Base-by-base conservation (phyloP, 176 grass and related monocot genomes). In the Pontederia crassipes region DNA sequence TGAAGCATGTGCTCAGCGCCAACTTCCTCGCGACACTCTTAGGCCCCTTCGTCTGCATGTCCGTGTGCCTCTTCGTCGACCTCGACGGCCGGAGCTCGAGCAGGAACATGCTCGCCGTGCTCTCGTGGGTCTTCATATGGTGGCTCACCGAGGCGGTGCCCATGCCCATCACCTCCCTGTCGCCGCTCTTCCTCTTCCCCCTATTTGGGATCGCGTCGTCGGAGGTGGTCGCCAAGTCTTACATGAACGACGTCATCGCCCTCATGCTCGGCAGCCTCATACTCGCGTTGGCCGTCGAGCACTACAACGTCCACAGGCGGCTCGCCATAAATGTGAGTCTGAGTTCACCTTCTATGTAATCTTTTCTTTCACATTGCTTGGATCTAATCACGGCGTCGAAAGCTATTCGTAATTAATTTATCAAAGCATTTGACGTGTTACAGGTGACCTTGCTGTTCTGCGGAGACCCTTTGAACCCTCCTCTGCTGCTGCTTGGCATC, bases 361-460 rank as follows among this genome's bases (percentile, higher is more conserved):
- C 32, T 40, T 1, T 40, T 40, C 32, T 40, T 40, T 40, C 6
- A 3, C 29, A 35, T 35, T 2, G 29, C 4, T 35, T 35, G 29
- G 29, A 2, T 35, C 29, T 35, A 35, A 35, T 35, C 3, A 4
- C 29, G 29, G 29, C 29, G 29, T 35, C 29, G 29, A 35, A 35
- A 35, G 29, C 2, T 35, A 35, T 35, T 4, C 2, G 29, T 40
- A 7, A 40, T 7, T 40, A 40, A 40, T 40, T 7, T 0, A 24
- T 24, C 20, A 24, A n/a, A 35, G 29, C 2, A 40, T 40, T 40
- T 40, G 10, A 35, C 32, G 18, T 28, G 62, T 45, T 49, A 9
- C 48, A 87, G 89, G 83, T 89, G 75, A 89, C 85, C 24, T 57
- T 62, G 35, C 52, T 86, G 0, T 95, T 89, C 65, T 95, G 85